phyloP scores from a whole-genome alignment of 345 rosid species.

The Luvunga scandens region DNA sequence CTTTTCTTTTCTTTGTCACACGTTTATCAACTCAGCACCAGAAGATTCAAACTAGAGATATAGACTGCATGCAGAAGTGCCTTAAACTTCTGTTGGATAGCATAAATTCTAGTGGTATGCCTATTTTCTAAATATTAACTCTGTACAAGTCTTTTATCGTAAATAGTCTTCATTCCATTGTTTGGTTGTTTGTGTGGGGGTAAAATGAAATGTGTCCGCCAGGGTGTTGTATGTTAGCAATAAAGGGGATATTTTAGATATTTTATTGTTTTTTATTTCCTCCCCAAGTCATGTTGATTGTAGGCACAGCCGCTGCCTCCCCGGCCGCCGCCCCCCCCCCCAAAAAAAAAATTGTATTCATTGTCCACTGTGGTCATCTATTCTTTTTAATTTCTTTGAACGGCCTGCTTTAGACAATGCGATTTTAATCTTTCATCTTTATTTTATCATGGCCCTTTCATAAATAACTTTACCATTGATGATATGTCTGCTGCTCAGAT shows the following conservation, averaged over 20 bases:
- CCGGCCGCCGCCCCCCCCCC: too few species aligned
- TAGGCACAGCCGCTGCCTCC: not conserved
- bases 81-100: slow-evolving; percentile 72
- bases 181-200: not conserved
- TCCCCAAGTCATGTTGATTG: not conserved
- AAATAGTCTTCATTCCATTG: not conserved
- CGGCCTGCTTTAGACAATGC: not conserved
- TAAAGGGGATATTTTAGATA: too few species aligned
- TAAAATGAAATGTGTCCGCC: not conserved
- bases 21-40: slow-evolving; percentile 42
- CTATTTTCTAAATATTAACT: slow-evolving; percentile 3
- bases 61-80: slow-evolving; percentile 57
- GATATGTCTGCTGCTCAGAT: slow-evolving; percentile 46
- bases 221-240: not conserved
- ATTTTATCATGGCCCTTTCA: not conserved
- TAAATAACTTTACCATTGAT: slow-evolving; percentile 13
- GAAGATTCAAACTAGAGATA: slow-evolving; percentile 47
- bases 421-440: slow-evolving; percentile 2
- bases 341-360: not conserved
- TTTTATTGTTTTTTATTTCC: too few species aligned
- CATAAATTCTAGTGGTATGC: slow-evolving; percentile 68
- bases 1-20: slow-evolving; percentile 62
- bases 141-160: not conserved
- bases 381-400: not conserved
- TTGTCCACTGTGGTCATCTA: not conserved